phyloP scores from a whole-genome alignment of 2,329 filamentous ascomycete genomes.

The Davidsoniella virescens region DNA sequence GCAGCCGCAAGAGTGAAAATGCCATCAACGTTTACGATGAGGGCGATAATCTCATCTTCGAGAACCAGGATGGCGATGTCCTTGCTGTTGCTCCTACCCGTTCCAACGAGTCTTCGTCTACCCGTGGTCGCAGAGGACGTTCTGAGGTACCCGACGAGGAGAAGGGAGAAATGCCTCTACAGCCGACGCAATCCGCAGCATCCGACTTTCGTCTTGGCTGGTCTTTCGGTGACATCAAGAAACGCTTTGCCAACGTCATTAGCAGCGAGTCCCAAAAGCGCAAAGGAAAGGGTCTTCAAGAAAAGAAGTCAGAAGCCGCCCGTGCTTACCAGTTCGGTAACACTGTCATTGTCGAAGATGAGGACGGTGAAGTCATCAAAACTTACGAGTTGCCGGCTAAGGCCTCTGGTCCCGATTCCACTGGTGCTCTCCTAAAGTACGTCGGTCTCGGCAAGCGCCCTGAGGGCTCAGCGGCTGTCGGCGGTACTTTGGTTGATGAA shows the following conservation, averaged over 20 bases:
- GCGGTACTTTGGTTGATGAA: constrained; percentile 9
- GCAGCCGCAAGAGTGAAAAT: not conserved
- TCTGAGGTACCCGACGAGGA: constrained; percentile 13
- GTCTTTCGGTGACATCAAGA: constrained; percentile 29
- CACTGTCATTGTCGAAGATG: constrained; percentile 76
- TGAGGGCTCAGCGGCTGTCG: constrained; percentile 6
- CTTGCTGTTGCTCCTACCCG: constrained; percentile 43
- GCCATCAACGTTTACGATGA: constrained; percentile 61
- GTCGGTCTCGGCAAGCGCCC: constrained; percentile 31
- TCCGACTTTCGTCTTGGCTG: constrained; percentile 16
- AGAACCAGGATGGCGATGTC: constrained; percentile 78
- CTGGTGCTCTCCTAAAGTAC: constrained; percentile 33
- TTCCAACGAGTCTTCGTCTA: constrained; percentile 11
- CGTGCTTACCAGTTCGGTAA: constrained; percentile 74
- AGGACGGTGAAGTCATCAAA: constrained; percentile 74
- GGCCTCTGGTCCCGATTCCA: constrained; percentile 8
- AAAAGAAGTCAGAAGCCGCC: constrained; percentile 52
- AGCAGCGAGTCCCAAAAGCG: constrained; percentile 46
- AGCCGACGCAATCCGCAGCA: constrained; percentile 11
- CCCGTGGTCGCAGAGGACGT: not conserved
- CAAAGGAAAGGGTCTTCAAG: constrained; percentile 40
- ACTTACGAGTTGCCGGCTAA: constrained; percentile 57
- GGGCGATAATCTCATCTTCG: constrained; percentile 61
- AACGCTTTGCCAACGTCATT: constrained; percentile 34
- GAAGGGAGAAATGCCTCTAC: constrained; percentile 15